Evolutionary conservation across 202 grass and related monocot genomes (phyloP).

Genomic region (Setaria viridis): DNA sequence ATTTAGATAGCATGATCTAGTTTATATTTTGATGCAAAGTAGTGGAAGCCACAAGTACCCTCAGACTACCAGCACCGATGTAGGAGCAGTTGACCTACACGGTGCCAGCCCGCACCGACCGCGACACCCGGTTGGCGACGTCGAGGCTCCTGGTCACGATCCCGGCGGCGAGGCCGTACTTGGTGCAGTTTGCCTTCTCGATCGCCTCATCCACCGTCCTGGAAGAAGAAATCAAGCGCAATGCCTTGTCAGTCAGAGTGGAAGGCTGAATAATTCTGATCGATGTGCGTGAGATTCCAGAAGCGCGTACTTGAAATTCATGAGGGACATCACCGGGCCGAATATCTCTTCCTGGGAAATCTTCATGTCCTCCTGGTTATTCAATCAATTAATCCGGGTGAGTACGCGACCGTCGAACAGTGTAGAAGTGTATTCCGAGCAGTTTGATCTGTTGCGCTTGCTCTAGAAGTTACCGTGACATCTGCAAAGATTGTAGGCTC

Average conservation of each 20-base stretch:
- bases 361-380: conserved; percentile 82
- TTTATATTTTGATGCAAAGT: no score
- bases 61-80: not conserved
- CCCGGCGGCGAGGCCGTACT: conserved; percentile 83
- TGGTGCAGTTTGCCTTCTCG: conserved; percentile 84
- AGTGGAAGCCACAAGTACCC: no score
- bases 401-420: not conserved
- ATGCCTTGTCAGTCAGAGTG: no score
- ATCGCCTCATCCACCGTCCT: conserved; percentile 94
- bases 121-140: conserved; percentile 72
- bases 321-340: conserved; percentile 90
- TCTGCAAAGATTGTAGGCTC: conserved; percentile 83
- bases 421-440: no score
- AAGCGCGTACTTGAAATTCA: conserved; percentile 67
- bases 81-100: conserved; percentile 97
- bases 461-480: conserved; percentile 60
- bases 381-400: not conserved
- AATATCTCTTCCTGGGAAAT: conserved; percentile 95
- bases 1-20: no score
- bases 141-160: conserved; percentile 79
- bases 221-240: not conserved
- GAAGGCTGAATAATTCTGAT: not conserved
- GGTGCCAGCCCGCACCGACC: conserved; percentile 82
- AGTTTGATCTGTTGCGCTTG: no score
- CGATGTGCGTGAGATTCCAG: no score